Base-by-base conservation (phyloP, 2,329 filamentous ascomycete genomes). In the Neonectria neomacrospora region DNA sequence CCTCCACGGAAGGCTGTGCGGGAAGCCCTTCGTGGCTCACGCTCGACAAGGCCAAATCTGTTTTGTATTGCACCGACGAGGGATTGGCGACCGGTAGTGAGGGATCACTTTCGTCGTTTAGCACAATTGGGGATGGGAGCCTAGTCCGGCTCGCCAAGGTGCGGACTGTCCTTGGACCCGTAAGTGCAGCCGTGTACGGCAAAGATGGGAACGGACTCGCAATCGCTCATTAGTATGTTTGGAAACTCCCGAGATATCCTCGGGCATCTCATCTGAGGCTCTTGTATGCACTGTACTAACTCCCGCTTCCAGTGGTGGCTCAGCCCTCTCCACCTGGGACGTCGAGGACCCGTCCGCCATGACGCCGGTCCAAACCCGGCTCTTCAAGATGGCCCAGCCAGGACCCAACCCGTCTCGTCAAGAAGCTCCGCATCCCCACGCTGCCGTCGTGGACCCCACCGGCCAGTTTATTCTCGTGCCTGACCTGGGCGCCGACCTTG, bases 361-460 rank as follows among this genome's bases (percentile, higher is more conserved):
- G 16, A 67, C 72, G 9, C 66, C 78, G 32, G 64, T 82, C 32
- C 73, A 82, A 61, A 76, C 76, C 55, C 71, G 78, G 59, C 76
- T 75, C 1, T 86, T 80, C 72, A 75, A 73, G 54, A 73, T 84
- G 64, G 64, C 69, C 10, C 70, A 75, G 8, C 77, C 79, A 4
- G 80, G 80, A 1, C 71, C 80, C 34, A 73, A 78, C 57, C 73
- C 78, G 2, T 73, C 77, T 5, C 84, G 86, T 54, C 87, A 91
- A 76, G 80, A 85, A 44, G 80, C 82, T 7, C 80, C 89, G 3
- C 88, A 90, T 72, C 88, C 89, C 18, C 90, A 92, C 76, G 79
- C 90, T 72, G 83, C 86, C n/a, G 74, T 90, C 54, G 73, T 90
- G 34, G 90, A 92, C 73, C 90, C 90, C 7, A 90, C 86, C 2